Percentiles rank a stretch among this genome's conserved stretches.
phyloP scores from a whole-genome alignment of 768 basidiomycete genomes.

The Podaxis sp. region DNA sequence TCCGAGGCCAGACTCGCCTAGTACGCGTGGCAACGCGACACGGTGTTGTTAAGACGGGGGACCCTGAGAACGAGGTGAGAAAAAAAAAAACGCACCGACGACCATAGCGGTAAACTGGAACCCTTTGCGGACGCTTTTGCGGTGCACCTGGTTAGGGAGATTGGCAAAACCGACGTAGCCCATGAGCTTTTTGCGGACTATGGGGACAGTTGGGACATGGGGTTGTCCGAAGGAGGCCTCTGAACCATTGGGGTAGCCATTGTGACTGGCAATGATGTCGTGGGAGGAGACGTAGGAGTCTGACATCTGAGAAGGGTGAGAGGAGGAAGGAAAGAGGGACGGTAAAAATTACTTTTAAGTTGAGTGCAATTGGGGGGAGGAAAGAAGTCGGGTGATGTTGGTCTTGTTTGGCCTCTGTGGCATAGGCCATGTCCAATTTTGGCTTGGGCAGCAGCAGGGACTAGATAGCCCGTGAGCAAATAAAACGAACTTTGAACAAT shows the following conservation, averaged over 20 bases:
- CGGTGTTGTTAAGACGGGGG: conserved; percentile 18
- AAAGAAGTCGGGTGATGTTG: conserved; percentile 46
- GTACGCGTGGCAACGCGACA: conserved; percentile 18
- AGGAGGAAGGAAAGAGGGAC: conserved; percentile 24
- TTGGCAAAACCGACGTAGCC: conserved; percentile 97
- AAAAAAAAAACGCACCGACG: conserved; percentile 68
- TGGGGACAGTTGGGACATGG: conserved; percentile 36
- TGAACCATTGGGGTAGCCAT: conserved; percentile 59
- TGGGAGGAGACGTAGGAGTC: conserved; percentile 72
- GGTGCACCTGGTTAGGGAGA: conserved; percentile 98
- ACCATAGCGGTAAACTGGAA: conserved; percentile 99
- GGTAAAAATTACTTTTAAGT: conserved; percentile 47
- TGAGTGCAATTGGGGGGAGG: conserved; percentile 48
- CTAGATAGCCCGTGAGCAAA: conserved; percentile 23
- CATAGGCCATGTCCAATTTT: conserved; percentile 34
- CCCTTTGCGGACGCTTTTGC: conserved; percentile 96
- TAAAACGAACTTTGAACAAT: not conserved
- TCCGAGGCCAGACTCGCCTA: conserved; percentile 96
- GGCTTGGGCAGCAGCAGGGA: conserved; percentile 48
- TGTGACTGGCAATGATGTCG: conserved; percentile 44
- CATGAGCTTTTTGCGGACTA: conserved; percentile 88
- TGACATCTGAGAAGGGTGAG: conserved; percentile 52
- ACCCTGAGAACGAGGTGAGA: conserved; percentile 14
- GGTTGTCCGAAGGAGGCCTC: conserved; percentile 51
- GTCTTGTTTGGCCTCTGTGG: conserved; percentile 42